Evolutionary conservation across 306 rosid species (phyloP).

Genomic region (Cucumis hystrix): DNA sequence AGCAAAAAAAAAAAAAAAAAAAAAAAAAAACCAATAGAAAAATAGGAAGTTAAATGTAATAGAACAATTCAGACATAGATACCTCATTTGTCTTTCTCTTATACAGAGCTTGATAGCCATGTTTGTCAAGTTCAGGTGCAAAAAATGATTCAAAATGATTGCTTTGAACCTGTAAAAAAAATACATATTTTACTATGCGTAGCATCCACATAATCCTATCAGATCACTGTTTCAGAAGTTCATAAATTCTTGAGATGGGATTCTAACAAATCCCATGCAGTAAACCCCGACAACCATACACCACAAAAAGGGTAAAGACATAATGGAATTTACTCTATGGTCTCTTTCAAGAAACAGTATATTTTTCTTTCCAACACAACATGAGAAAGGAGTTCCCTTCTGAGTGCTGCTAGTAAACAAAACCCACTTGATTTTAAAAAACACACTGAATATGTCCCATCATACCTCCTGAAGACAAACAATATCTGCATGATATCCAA

Average conservation of each 20-base stretch:
- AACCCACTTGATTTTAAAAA: not conserved
- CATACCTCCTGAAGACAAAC: conserved; percentile 97
- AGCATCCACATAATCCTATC: not conserved
- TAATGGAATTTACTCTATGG: not conserved
- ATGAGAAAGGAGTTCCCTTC: not conserved
- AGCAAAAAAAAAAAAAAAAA: not conserved
- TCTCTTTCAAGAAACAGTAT: not conserved
- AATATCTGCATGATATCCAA: conserved; percentile 86
- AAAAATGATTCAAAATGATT: conserved; percentile 85
- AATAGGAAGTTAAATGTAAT: not conserved
- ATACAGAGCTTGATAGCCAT: conserved; percentile 77
- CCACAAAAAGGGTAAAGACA: not conserved
- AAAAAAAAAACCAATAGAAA: not conserved
- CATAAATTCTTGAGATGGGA: not conserved
- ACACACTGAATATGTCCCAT: not conserved
- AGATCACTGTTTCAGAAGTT: not conserved
- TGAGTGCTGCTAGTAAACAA: not conserved
- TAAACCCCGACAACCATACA: not conserved
- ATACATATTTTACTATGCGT: not conserved
- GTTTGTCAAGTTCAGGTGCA: conserved; percentile 84
- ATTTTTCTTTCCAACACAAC: not conserved
- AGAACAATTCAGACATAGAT: not conserved
- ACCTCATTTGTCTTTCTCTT: conserved; percentile 91
- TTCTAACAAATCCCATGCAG: not conserved
- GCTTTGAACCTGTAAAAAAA: conserved; percentile 59